Evolutionary conservation across 164 flowering plant species (phyloP).

Genomic region (Liquidambar formosana): DNA sequence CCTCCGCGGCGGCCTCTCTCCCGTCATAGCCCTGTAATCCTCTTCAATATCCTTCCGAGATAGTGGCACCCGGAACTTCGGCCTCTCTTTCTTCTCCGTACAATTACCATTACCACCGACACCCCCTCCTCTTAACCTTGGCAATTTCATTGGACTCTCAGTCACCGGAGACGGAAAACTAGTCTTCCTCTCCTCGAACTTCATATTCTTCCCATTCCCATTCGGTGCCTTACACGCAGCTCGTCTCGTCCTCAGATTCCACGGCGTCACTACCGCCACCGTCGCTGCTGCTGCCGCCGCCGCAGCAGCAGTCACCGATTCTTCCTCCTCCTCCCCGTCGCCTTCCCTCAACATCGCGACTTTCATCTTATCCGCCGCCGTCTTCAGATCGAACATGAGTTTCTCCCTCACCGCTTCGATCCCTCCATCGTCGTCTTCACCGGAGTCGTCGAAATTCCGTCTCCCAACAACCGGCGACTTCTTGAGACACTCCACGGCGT

Average conservation of each 20-base stretch:
- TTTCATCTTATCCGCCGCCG: constrained; percentile 56
- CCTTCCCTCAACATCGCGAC: constrained; percentile 37
- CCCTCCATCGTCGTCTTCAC: constrained; percentile 31
- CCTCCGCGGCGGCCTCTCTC: constrained; percentile 61
- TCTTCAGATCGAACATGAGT: constrained; percentile 54
- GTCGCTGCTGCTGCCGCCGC: constrained; percentile 14
- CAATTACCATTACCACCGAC: constrained; percentile 6
- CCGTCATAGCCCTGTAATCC: constrained; percentile 56
- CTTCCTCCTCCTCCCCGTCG: constrained; percentile 24
- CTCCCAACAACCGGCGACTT: constrained; percentile 6
- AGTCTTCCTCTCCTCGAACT: constrained; percentile 16
- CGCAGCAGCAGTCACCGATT: constrained; percentile 14
- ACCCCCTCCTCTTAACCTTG: constrained; percentile 19
- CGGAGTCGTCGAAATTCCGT: constrained; percentile 1
- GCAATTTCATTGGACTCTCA: constrained; percentile 31
- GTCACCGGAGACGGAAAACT: constrained; percentile 27
- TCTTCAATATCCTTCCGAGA: constrained; percentile 67
- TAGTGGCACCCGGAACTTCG: constrained; percentile 50
- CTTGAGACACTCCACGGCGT: background rate
- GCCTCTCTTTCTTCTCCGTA: constrained; percentile 38
- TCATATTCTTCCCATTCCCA: constrained; percentile 24
- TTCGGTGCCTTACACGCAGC: constrained; percentile 48
- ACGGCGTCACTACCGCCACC: constrained; percentile 40
- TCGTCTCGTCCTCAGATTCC: constrained; percentile 81
- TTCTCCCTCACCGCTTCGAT: constrained; percentile 61